phyloP scores from a whole-genome alignment of 2,329 filamentous ascomycete species.

The Pseudovirgaria hyperparasitica region DNA sequence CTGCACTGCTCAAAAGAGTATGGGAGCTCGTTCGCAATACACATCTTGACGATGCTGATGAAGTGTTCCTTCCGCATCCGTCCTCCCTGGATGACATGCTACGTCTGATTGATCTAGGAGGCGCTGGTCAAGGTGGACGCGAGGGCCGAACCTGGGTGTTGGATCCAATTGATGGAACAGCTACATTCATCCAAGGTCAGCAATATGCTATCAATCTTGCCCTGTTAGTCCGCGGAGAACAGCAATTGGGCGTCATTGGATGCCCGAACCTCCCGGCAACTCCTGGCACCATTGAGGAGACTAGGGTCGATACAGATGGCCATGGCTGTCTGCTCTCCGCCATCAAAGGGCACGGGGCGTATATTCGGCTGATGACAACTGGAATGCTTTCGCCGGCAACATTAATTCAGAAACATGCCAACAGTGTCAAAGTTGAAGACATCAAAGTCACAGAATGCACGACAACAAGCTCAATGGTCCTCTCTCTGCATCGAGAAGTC shows the following conservation, averaged over 20 bases:
- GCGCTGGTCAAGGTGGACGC: slow-evolving; percentile 25
- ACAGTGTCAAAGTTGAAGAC: slow-evolving; percentile 12
- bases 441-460: slow-evolving; percentile 32
- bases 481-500: slow-evolving; percentile 26
- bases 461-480: slow-evolving; percentile 21
- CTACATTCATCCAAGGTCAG: slow-evolving; percentile 46
- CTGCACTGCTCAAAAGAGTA: slow-evolving; percentile 37
- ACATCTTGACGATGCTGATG: too few relatives aligned
- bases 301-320: slow-evolving; percentile 30
- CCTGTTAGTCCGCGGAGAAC: slow-evolving; percentile 43
- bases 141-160: slow-evolving; percentile 45
- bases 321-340: slow-evolving; percentile 33
- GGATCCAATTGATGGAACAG: slow-evolving; percentile 53
- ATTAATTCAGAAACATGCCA: slow-evolving; percentile 12
- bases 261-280: slow-evolving; percentile 46
- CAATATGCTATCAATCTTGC: slow-evolving; percentile 52
- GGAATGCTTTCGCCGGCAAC: slow-evolving; percentile 18
- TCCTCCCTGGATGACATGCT: slow-evolving; percentile 43
- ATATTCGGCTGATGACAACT: slow-evolving; percentile 25
- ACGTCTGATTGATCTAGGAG: slow-evolving; percentile 47
- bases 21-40: slow-evolving; percentile 38
- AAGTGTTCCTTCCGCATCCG: slow-evolving; percentile 17
- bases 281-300: slow-evolving; percentile 17
- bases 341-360: slow-evolving; percentile 32
- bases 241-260: slow-evolving; percentile 47